A percentile compares a stretch with the other conserved stretches of the same genome.
These are phyloP conservation scores for Monosporascus sp. DNA, from an alignment of 2,329 filamentous ascomycete genomes.

Conservation along the genomic window DNA sequence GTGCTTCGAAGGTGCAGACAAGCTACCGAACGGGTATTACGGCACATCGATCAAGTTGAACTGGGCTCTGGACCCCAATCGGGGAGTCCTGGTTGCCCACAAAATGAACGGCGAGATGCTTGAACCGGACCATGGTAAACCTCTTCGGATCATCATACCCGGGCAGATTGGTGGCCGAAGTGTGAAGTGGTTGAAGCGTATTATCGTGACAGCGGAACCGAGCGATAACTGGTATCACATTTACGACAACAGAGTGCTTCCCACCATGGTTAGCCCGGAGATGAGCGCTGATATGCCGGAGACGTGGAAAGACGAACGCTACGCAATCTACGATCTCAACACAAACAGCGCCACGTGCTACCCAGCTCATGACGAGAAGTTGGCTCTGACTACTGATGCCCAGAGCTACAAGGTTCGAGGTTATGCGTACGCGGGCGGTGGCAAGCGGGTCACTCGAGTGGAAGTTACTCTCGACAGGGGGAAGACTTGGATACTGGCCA, in stretches of 20 bases:
- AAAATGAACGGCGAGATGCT: slow-evolving; percentile 85
- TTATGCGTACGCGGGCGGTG: slow-evolving; percentile 86
- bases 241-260: slow-evolving; percentile 85
- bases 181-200: slow-evolving; percentile 84
- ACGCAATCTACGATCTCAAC: slow-evolving; percentile 89
- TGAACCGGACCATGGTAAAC: slow-evolving; percentile 79
- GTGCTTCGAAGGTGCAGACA: slow-evolving; percentile 88
- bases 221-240: slow-evolving; percentile 96
- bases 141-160: slow-evolving; percentile 76
- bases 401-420: slow-evolving; percentile 63
- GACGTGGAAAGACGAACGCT: slow-evolving; percentile 84
- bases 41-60: slow-evolving; percentile 84
- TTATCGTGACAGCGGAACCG: slow-evolving; percentile 71
- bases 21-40: slow-evolving; percentile 82
- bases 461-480: slow-evolving; percentile 82
- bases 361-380: slow-evolving; percentile 69
- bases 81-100: slow-evolving; percentile 81
- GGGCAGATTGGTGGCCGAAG: slow-evolving; percentile 89
- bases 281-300: slow-evolving; percentile 67
- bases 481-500: slow-evolving; percentile 70
- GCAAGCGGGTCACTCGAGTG: slow-evolving; percentile 74
- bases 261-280: slow-evolving; percentile 80
- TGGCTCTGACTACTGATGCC: slow-evolving; percentile 44
- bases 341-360: slow-evolving; percentile 78
- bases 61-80: slow-evolving; percentile 79